A percentile compares a stretch with the other conserved stretches of the same genome.
These are phyloP conservation scores for Solanum rostratum DNA, from an alignment of 257 asterid genomes.

Conservation along the genomic window DNA sequence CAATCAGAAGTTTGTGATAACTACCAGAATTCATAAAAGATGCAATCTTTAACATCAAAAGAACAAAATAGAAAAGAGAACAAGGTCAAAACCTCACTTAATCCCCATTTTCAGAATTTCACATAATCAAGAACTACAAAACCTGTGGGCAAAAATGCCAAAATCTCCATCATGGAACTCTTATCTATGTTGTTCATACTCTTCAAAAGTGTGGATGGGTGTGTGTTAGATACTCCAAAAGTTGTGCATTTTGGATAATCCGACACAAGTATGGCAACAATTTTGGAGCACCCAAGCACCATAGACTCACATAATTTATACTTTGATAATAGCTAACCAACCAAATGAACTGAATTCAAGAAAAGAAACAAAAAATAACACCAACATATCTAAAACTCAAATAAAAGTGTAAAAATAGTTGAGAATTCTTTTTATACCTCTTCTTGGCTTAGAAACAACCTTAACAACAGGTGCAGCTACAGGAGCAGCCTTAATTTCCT, in stretches of 20 bases:
- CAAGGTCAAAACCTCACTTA: background rate
- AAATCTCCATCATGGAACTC: background rate
- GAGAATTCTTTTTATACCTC: constrained; percentile 34
- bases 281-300: background rate
- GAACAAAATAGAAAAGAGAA: background rate
- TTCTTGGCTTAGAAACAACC: constrained; percentile 42
- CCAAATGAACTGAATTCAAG: background rate
- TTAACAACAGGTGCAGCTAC: constrained; percentile 42
- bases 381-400: background rate
- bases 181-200: background rate
- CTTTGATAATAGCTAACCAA: background rate
- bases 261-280: no score
- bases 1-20: background rate
- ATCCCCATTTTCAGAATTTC: background rate
- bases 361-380: background rate
- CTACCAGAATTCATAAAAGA: background rate
- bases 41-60: background rate
- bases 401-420: background rate
- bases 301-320: background rate
- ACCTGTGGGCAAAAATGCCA: background rate
- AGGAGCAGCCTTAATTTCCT: constrained; percentile 35
- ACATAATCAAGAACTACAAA: background rate
- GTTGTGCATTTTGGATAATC: background rate
- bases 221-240: background rate
- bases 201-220: background rate